Conservation (phyloP, 345 rosid genomes). For the Ceriops decandra region DNA sequence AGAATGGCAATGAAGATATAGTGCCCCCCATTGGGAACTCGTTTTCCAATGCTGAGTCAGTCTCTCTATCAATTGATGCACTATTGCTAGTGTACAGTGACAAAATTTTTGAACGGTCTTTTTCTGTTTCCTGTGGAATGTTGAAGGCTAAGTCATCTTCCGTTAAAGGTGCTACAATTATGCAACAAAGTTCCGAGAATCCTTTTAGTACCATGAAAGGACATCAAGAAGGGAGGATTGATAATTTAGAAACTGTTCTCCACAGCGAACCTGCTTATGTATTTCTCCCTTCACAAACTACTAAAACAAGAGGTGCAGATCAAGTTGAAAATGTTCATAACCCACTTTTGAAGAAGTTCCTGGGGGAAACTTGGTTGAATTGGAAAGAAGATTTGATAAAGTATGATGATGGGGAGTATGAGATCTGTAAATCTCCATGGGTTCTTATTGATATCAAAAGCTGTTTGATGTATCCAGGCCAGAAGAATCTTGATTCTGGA, state of each 20-base stretch:
- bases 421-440: slow-evolving; percentile 53
- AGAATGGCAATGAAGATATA: slow-evolving; percentile 31
- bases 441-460: slow-evolving; percentile 59
- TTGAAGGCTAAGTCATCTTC: slow-evolving; percentile 45
- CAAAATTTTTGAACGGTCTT: slow-evolving; percentile 43
- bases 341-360: slow-evolving; percentile 37
- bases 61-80: slow-evolving; percentile 54
- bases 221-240: slow-evolving; percentile 34
- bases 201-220: slow-evolving; percentile 27
- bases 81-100: slow-evolving; percentile 41
- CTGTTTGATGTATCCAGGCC: slow-evolving; percentile 43
- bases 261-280: slow-evolving; percentile 56
- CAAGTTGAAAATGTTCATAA: slow-evolving; percentile 32
- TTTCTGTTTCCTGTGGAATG: slow-evolving; percentile 56
- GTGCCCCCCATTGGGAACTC: slow-evolving; percentile 36
- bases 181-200: slow-evolving; percentile 29
- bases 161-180: slow-evolving; percentile 20
- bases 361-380: slow-evolving; percentile 61
- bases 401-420: slow-evolving; percentile 45
- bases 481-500: slow-evolving; percentile 41
- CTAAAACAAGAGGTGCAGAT: slow-evolving; percentile 24
- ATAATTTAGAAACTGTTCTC: slow-evolving; percentile 41
- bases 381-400: slow-evolving; percentile 47
- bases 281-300: slow-evolving; percentile 33
- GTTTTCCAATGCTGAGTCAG: slow-evolving; percentile 38